Evolutionary conservation across 495 filamentous ascomycete genomes (phyloP), one percentile per base, ranked within the genome.

Genomic region (Massariosphaeria phaeospora): DNA sequence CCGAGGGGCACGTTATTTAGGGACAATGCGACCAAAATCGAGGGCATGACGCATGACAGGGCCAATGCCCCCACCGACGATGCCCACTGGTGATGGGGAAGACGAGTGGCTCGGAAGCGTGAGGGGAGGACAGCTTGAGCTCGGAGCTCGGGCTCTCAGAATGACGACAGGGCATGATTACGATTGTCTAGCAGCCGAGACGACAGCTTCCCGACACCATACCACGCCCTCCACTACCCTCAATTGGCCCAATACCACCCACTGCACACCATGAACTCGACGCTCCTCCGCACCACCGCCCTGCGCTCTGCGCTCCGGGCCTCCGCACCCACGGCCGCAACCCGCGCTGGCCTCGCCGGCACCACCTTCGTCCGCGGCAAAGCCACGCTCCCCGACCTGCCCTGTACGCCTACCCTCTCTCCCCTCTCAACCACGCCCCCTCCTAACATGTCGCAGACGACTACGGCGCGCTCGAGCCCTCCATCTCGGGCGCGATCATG

Each of bases 401-500:
- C 86, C 61, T 98, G 90, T 95, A 81, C 59, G 85, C 71, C 11
- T 17, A 23, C 26, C 42, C 36, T 44, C 18, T 17, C 8, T 7
- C 20, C 26, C 18, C 9, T 44, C n/a, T n/a, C n/a, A n/a, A n/a
- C n/a, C n/a, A n/a, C n/a, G n/a, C n/a, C n/a, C n/a, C n/a, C n/a
- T n/a, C n/a, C n/a, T n/a, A n/a, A 31, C 1, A 13, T 23, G 15
- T 11, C 25, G n/a, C 27, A 74, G 72, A 74, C 52, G 72, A 73
- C 67, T 74, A 72, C 49, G 70, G 67, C 61, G 93, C 89, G 21
- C 88, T 98, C 66, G 93, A 98, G 71, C 93, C 93, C 59, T 72
- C 86, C 69, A 94, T 98, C 75, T 91, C 86, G 35, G 91, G 88
- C 74, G 84, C 89, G 78, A 98, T 98, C 76, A 98, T 98, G 93